Base-by-base conservation (phyloP, 352 stramenopile genomes). In the Phytophthora chlamydospora region DNA sequence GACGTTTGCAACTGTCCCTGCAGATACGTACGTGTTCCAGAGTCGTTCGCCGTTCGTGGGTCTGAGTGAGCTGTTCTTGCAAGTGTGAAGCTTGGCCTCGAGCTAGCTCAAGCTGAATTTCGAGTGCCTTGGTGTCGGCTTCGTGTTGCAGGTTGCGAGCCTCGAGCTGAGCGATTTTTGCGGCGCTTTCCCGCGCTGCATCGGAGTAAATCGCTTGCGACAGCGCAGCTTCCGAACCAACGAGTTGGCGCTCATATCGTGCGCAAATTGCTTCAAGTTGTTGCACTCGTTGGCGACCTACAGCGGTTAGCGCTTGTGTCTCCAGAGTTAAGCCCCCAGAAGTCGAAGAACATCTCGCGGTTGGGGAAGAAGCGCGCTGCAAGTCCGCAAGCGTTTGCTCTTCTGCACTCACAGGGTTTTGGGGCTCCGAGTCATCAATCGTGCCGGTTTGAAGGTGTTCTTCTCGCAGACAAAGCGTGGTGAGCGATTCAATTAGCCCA, bases 381-480 rank as follows among this genome's bases (percentile, higher is more conserved):
- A 90, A 69, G 36, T 90, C 80, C n/a, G 58, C 40, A 12, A 90
- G 21, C 9, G 78, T 83, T 7, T 61, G 65, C 29, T 89, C 75
- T 66, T 90, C 79, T 10, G 66, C 68, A 1, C 38, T 70, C 6
- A 68, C 4, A 39, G 41, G 24, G 1, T 63, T 66, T 16, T 58
- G 39, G 8, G n/a, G 17, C 4, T 54, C 6, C 0, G 66, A 65
- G 7, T 66, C 53, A 5, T 65, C 42, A 14, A 33, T 12, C 32
- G 16, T 43, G 34, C 5, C 64, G 5, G 36, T 44, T 50, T 77
- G 54, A 6, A 84, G 19, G 17, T 76, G 55, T 46, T 80, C 68
- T 34, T 85, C 75, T 34, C 65, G 65, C 21, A 89, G 11, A 17
- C 67, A 77, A 13, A 89, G 27, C 0, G 39, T 34, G 0, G 81